A percentile compares a stretch with the other conserved stretches of the same genome.
phyloP scores from a whole-genome alignment of 2,329 filamentous ascomycete genomes.

The Colletotrichum lindemuthianum region DNA sequence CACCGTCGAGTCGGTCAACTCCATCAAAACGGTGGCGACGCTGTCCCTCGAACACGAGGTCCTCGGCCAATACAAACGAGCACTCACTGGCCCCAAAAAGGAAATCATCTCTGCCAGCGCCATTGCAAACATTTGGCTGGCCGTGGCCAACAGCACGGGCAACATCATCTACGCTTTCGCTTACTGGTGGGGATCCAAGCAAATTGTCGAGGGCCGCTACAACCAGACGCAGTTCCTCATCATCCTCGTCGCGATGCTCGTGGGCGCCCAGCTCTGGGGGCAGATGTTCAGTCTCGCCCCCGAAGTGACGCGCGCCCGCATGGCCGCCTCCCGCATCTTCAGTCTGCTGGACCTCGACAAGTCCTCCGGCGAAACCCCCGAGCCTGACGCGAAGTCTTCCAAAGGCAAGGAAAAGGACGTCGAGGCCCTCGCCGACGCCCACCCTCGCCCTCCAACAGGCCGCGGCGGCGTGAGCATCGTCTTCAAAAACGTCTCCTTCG shows the following conservation, averaged over 20 bases:
- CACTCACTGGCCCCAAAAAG: slow-evolving; percentile 60
- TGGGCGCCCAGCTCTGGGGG: slow-evolving; percentile 78
- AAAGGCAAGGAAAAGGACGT: slow-evolving; percentile 46
- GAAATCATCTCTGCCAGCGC: slow-evolving; percentile 62
- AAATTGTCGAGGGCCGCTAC: slow-evolving; percentile 73
- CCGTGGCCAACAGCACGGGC: slow-evolving; percentile 67
- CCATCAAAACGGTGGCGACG: slow-evolving; percentile 71
- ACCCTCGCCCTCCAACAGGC: slow-evolving; percentile 36
- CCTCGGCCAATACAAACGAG: slow-evolving; percentile 61
- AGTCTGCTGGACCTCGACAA: slow-evolving; percentile 57
- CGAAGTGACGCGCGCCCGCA: slow-evolving; percentile 75
- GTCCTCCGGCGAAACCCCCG: not conserved
- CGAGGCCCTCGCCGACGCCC: slow-evolving; percentile 49
- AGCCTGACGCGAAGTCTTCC: slow-evolving; percentile 39
- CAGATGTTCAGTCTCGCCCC: slow-evolving; percentile 80
- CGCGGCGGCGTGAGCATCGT: slow-evolving; percentile 57
- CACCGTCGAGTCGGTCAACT: slow-evolving; percentile 73
- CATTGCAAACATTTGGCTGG: slow-evolving; percentile 68
- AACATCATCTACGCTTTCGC: slow-evolving; percentile 79
- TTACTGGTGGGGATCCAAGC: slow-evolving; percentile 83
- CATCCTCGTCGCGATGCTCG: slow-evolving; percentile 75
- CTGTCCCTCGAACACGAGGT: slow-evolving; percentile 64
- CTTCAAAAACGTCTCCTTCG: slow-evolving; percentile 70
- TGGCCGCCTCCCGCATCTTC: slow-evolving; percentile 68
- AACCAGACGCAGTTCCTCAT: slow-evolving; percentile 77